Conservation (phyloP, 1,284 basidiomycete species). For the Cryptococcus sp. region DNA sequence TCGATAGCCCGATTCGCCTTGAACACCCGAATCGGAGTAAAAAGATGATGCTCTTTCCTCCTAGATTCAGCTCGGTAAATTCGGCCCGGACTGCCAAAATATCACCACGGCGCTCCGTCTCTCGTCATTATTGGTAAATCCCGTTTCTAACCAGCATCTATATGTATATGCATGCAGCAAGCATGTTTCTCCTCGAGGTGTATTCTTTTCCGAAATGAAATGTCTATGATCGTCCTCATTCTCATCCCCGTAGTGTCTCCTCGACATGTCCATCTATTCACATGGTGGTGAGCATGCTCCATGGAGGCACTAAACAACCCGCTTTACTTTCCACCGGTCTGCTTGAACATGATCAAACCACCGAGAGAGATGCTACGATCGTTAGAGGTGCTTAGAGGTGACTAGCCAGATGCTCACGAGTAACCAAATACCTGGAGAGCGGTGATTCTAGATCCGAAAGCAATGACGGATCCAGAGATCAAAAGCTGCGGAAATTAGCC, state of each 20-base stretch:
- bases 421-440: constrained; percentile 78
- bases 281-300: not conserved
- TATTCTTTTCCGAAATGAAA: too few relatives aligned
- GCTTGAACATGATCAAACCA: constrained; percentile 45
- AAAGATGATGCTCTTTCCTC: too few relatives aligned
- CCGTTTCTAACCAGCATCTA: too few relatives aligned
- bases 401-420: constrained; percentile 42
- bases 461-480: constrained; percentile 78
- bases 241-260: not conserved
- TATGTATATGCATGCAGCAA: too few relatives aligned
- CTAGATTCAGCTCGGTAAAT: too few relatives aligned
- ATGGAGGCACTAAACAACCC: not conserved
- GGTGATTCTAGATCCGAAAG: constrained; percentile 75
- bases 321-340: constrained; percentile 43
- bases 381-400: not conserved
- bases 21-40: too few relatives aligned
- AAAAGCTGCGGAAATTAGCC: constrained; percentile 54
- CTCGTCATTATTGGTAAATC: too few relatives aligned
- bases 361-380: constrained; percentile 42
- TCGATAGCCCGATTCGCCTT: too few relatives aligned
- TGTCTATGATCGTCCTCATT: not conserved
- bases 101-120: too few relatives aligned
- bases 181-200: too few relatives aligned
- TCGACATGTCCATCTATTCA: not conserved
- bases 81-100: too few relatives aligned